phyloP scores from a whole-genome alignment of 2,329 filamentous ascomycete genomes.

The Phyllosticta citriasiana region DNA sequence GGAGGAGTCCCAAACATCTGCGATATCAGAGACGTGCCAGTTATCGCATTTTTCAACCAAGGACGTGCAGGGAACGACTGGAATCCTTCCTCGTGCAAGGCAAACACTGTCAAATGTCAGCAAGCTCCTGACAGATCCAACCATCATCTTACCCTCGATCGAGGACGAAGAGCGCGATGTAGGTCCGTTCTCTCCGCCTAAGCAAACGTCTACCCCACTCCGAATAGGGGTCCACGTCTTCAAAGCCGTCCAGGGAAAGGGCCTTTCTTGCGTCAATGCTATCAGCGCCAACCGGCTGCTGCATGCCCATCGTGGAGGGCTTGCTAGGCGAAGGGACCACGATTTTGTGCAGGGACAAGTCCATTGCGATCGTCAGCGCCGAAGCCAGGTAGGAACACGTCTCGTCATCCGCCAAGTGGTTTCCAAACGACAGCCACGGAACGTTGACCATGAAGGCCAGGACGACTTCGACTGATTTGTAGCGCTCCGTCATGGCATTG shows the following conservation, averaged over 20 bases:
- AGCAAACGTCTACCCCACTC: constrained; percentile 52
- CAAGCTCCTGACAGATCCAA: not conserved
- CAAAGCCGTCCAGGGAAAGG: constrained; percentile 57
- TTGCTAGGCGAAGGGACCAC: constrained; percentile 44
- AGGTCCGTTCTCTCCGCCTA: constrained; percentile 56
- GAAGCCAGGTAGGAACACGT: constrained; percentile 62
- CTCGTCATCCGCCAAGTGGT: constrained; percentile 61
- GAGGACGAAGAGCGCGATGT: constrained; percentile 62
- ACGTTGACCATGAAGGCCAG: constrained; percentile 67
- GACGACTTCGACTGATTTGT: constrained; percentile 63
- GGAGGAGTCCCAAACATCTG: constrained; percentile 59
- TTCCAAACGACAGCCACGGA: constrained; percentile 61
- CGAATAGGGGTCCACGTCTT: constrained; percentile 50
- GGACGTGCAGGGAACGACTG: constrained; percentile 56
- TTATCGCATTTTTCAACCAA: constrained; percentile 57
- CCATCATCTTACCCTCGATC: constrained; percentile 46
- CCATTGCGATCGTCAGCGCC: constrained; percentile 58
- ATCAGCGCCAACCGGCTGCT: constrained; percentile 51
- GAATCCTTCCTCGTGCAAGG: constrained; percentile 57
- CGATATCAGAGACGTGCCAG: constrained; percentile 56
- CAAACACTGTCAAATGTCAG: constrained; percentile 40
- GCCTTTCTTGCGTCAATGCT: constrained; percentile 59
- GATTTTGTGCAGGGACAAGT: constrained; percentile 61
- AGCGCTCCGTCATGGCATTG: constrained; percentile 50
- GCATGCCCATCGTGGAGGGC: constrained; percentile 34